Evolutionary conservation across 1,139 yeast species (phyloP), one percentile per base, ranked within the genome.

Genomic region (Taphrina sp.): DNA sequence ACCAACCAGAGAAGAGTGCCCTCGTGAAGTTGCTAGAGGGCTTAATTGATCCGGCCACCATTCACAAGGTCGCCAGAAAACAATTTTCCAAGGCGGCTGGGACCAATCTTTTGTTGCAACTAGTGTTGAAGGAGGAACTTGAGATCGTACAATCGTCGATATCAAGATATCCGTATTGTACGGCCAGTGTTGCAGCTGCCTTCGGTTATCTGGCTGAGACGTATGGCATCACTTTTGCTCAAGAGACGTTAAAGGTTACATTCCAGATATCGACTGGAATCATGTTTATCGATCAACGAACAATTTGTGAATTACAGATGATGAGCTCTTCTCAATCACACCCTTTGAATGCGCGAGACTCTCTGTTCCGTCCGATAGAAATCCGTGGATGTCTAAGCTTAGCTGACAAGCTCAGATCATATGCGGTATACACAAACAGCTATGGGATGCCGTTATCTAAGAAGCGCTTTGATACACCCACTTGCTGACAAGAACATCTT

Each of bases 391-490:
- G n/a, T n/a, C n/a, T n/a, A n/a, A n/a, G 63, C 5, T 70, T 67
- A 3, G 38, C 46, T 3, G 61, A 61, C 19, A 63, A 14, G 5
- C 61, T 76, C 52, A 70, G 75, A 58, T n/a, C n/a, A n/a, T n/a
- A n/a, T n/a, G n/a, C n/a, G n/a, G n/a, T 60, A 62, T 1, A 74
- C 78, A 1, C 61, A 65, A 0, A 76, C 80, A 0, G 73, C 72
- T 52, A 76, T 76, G 79, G 80, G 80, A 0, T 67, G 65, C 17
- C 61, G 79, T 51, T 60, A 71, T 14, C 63, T 76, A 39, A 68
- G 71, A 58, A 71, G 68, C 20, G 73, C 70, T 52, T 68, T 76
- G 2, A 60, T 76, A 16, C 81, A 76, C 56, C 80, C 80, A 0
- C 63, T 76, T 22, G 74, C 77, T 0, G 72, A 73, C 59, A 60